A percentile compares a stretch with the other conserved stretches of the same genome.
Conservation (phyloP, 129 eudicot genomes). For the Artemisia annua region DNA sequence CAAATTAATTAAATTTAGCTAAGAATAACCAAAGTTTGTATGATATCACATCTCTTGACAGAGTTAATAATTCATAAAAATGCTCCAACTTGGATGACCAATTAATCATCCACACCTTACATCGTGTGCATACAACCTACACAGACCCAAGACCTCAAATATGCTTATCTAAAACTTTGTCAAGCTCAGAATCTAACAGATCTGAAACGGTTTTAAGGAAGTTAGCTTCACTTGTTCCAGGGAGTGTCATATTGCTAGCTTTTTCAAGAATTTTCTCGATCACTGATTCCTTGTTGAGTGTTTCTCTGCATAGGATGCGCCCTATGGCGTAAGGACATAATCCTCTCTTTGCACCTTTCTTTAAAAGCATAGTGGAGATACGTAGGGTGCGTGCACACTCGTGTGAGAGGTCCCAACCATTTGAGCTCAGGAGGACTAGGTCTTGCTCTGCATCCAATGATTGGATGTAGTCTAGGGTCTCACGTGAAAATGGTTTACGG, state of each 20-base stretch:
- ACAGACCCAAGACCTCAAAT: constrained; percentile 24
- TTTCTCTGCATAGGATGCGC: constrained; percentile 61
- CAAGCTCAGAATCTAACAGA: constrained; percentile 50
- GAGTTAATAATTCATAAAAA: constrained; percentile 14
- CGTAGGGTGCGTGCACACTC: constrained; percentile 60
- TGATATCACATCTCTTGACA: background rate
- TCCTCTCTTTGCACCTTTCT: constrained; percentile 61
- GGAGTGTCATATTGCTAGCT: constrained; percentile 44
- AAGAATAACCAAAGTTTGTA: constrained; percentile 5
- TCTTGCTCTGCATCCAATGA: constrained; percentile 58
- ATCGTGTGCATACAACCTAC: constrained; percentile 23
- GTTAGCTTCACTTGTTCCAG: constrained; percentile 54
- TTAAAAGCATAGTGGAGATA: constrained; percentile 68
- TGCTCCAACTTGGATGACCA: constrained; percentile 16
- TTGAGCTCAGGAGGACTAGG: constrained; percentile 44
- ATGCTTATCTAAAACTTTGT: constrained; percentile 28
- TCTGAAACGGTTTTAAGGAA: constrained; percentile 46
- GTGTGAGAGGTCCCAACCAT: constrained; percentile 53
- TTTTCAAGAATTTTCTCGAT: constrained; percentile 59
- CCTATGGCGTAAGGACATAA: constrained; percentile 57
- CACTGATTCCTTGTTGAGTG: constrained; percentile 50
- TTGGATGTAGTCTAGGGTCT: constrained; percentile 47
- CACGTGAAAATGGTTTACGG: constrained; percentile 47
- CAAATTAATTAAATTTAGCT: background rate
- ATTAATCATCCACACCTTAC: constrained; percentile 26